phyloP scores from a whole-genome alignment of 2,329 filamentous ascomycete species.

The Aspergillus sergii region DNA sequence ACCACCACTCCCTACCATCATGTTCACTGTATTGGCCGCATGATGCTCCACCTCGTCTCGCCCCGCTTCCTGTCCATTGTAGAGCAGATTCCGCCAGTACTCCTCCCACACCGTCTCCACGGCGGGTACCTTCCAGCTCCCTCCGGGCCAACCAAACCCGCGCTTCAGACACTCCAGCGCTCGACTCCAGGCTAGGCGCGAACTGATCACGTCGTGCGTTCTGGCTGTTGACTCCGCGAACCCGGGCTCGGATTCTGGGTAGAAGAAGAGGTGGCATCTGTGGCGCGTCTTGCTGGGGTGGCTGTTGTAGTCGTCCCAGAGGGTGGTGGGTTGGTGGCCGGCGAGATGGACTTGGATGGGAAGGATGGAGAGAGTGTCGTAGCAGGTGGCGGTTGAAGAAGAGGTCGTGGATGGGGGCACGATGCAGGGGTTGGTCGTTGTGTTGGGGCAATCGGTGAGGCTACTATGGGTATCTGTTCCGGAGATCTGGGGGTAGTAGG shows the following conservation, averaged over 20 bases:
- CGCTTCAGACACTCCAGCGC: constrained; percentile 60
- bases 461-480: not conserved
- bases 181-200: constrained; percentile 67
- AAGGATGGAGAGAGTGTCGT: constrained; percentile 29
- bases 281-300: constrained; percentile 34
- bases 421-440: constrained; percentile 36
- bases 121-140: constrained; percentile 32
- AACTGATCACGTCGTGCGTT: constrained; percentile 62
- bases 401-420: constrained; percentile 24
- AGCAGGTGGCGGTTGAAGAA: constrained; percentile 33
- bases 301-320: constrained; percentile 25
- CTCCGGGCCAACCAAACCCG: constrained; percentile 54
- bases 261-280: constrained; percentile 50
- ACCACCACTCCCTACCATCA: constrained; percentile 18
- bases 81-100: constrained; percentile 32
- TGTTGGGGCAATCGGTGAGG: constrained; percentile 1
- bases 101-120: constrained; percentile 44
- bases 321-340: constrained; percentile 44
- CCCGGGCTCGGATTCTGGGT: constrained; percentile 58
- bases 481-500: constrained; percentile 54
- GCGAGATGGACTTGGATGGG: constrained; percentile 61
- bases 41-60: constrained; percentile 22
- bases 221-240: constrained; percentile 69
- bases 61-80: constrained; percentile 18
- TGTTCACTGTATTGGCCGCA: constrained; percentile 22